Base-by-base conservation (phyloP, 2,329 filamentous ascomycete species). In the Calonectria naviculata region DNA sequence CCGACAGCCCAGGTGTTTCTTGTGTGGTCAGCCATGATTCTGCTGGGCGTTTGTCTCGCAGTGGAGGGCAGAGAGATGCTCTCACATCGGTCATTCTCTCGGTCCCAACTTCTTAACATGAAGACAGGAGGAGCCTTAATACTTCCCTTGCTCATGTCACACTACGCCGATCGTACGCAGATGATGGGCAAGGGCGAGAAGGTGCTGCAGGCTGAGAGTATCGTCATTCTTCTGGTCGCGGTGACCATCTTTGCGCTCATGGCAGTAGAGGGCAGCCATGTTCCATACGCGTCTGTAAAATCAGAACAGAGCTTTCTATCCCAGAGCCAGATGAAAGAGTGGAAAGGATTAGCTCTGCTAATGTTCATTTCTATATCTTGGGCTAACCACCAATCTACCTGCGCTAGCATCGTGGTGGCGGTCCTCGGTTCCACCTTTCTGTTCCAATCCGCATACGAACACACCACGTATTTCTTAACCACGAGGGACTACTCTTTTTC, bases 341-440 rank as follows among this genome's bases (percentile, higher is more conserved):
- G 90, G 87, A 93, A 92, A 81, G 91, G 91, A 2, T 88, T 89
- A 85, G 90, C 92, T 88, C 90, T 92, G 73, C 83, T 85, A 17
- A 31, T 54, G 12, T 31, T 54, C 78, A 87, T 3, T 81, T 86
- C 28, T 74, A 86, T 1, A 83, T 89, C 8, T 92, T 91, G 49
- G 29, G 49, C 49, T 13, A 34, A 54, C 9, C 49, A 34, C 75
- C 87, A 90, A 74, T 92, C 89, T 78, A 10, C 38, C 12, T 88
- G 88, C 65, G 85, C 85, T 61, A 87, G 60, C 78, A 83, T 89
- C 73, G 80, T 89, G 60, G 81, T 89, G 15, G 87, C 89, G 29
- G 79, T 92, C 4, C 80, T 89, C 17, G 84, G 90, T 12, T 86
- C 89, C 0, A 84, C 86, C 1, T 92, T 91, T 78, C 84, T 93